These are phyloP conservation scores for Arthrobotrys megalospora DNA, from an alignment of 2,329 filamentous ascomycete genomes.

Conservation along the genomic window DNA sequence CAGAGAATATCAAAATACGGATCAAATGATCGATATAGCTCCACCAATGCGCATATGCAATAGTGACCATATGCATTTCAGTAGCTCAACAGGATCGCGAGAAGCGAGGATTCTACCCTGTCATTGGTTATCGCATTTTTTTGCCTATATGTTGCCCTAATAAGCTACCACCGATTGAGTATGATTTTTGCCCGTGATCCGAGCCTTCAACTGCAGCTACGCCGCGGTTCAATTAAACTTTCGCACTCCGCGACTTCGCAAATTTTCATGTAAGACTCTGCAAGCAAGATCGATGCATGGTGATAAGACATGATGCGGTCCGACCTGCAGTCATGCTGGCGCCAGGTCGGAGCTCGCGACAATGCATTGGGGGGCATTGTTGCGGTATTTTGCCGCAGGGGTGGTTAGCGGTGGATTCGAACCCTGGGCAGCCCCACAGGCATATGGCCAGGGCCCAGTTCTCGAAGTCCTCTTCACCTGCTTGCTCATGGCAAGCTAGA, in stretches of 20 bases:
- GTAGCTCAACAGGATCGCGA: no score
- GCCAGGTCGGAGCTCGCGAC: slow-evolving; percentile 1
- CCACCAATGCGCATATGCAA: no score
- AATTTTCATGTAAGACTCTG: slow-evolving; percentile 9
- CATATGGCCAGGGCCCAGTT: background rate
- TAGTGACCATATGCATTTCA: no score
- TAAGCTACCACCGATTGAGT: background rate
- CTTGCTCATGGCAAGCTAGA: background rate
- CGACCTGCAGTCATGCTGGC: slow-evolving; percentile 16
- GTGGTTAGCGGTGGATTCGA: background rate
- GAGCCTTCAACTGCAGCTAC: background rate
- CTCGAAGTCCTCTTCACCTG: background rate
- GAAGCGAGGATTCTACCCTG: no score
- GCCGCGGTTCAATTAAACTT: background rate
- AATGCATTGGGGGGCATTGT: background rate
- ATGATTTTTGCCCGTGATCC: slow-evolving; percentile 1
- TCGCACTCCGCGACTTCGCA: background rate
- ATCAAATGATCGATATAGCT: no score
- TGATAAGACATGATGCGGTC: slow-evolving; percentile 2
- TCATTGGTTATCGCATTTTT: background rate
- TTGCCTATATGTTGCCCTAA: background rate
- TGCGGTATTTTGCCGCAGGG: slow-evolving; percentile 21
- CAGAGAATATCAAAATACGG: no score
- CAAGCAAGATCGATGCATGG: background rate
- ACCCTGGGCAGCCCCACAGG: background rate